Conservation (phyloP, 257 asterid genomes). For the Lycium ferocissimum region DNA sequence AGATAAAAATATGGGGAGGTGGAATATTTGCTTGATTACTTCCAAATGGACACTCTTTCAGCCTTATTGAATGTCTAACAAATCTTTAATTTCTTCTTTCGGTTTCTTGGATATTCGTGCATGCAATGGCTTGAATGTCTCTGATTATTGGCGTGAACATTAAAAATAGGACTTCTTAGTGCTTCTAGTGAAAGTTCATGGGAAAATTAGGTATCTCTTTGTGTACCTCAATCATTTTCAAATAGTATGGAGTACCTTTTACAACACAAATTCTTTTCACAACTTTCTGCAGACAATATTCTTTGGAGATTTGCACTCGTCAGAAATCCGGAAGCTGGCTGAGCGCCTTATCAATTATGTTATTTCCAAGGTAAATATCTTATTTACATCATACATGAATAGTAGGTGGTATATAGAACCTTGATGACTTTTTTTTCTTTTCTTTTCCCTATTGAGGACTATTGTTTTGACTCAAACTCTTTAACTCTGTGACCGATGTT, state of each 20-base stretch:
- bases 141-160: background rate
- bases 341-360: conserved; percentile 86
- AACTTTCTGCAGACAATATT: conserved; percentile 71
- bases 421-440: background rate
- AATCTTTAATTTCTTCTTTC: background rate
- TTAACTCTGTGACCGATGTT: background rate
- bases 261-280: conserved; percentile 11
- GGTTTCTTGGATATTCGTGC: background rate
- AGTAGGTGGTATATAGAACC: background rate
- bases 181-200: conserved; percentile 14
- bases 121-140: conserved; percentile 10
- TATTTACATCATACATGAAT: conserved; percentile 4
- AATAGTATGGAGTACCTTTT: background rate
- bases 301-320: conserved; percentile 82
- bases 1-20: background rate
- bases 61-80: conserved; percentile 7
- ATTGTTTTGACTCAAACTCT: background rate
- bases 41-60: background rate
- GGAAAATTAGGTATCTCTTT: conserved; percentile 14
- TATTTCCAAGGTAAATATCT: conserved; percentile 75
- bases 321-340: conserved; percentile 79
- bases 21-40: background rate
- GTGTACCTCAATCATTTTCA: conserved; percentile 9
- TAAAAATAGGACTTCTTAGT: conserved; percentile 1
- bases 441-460: conserved; percentile 3